Evolutionary conservation across 1,284 basidiomycete genomes (phyloP), one percentile per base, ranked within the genome.

Genomic region (Meira nashicola): DNA sequence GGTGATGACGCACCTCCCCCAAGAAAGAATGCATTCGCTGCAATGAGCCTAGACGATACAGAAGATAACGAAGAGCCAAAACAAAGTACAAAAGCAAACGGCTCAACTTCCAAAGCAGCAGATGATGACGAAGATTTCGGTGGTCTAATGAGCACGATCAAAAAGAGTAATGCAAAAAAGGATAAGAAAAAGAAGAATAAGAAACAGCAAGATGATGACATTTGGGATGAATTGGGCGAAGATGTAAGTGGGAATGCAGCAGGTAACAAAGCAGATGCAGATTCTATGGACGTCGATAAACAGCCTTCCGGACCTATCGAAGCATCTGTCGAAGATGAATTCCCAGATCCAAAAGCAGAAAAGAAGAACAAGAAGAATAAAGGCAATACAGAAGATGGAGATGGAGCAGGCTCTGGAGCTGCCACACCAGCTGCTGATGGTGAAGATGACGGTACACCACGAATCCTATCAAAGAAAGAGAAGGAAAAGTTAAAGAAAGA

Each of bases 401-500:
- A 65, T 17, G 66, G 65, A n/a, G 65, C 64, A 25, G 62, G 63
- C 3, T 40, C 21, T 15, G 47, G 55, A 17, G 40, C 55, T 21
- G n/a, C 38, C 8, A 41, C 38, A 55, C 39, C 51, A 15, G 54
- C 53, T 12, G 33, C 15, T 2, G 62, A 67, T 15, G 54, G 57
- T 47, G 59, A 47, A 8, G 55, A 57, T 41, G 50, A 54, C 41
- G 25, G 43, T 37, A 23, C 25, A 38, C 40, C 47, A 14, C 63
- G 65, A 60, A 66, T 77, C 25, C 63, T 77, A 39, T 69, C 72
- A 25, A 77, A 77, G 63, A 77, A 77, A 59, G 75, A 77, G 57
- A 77, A 77, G 63, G 75, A 77, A 63, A 71, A 71, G 51, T 62
- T 77, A 46, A 77, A 77, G 48, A 77, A 77, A 63, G 75, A 77